Percentiles rank a stretch among this genome's conserved stretches.
Evolutionary conservation across 306 rosid genomes (phyloP).

Genomic region (Quercus glauca): DNA sequence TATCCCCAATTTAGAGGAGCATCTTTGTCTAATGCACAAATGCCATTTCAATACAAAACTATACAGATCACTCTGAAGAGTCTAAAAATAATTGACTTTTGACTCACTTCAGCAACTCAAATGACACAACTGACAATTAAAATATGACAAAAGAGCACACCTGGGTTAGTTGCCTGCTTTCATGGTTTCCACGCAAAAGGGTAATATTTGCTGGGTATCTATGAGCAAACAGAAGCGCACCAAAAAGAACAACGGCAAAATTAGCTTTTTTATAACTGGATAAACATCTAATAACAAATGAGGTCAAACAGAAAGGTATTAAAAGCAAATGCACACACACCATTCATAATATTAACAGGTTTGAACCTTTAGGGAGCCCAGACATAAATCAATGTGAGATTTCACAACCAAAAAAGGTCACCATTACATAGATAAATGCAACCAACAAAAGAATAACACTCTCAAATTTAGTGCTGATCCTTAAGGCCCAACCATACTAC

Average conservation of each 20-base stretch:
- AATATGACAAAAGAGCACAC: constrained; percentile 34
- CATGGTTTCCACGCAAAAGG: constrained; percentile 96
- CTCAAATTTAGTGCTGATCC: neutral
- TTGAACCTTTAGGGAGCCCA: neutral
- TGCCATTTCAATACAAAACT: neutral
- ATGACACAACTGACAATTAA: neutral
- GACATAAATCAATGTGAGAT: neutral
- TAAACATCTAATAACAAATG: neutral
- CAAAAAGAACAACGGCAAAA: neutral
- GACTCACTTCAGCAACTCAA: neutral
- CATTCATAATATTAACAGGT: neutral
- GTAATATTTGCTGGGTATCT: constrained; percentile 97
- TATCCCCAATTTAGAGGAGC: neutral
- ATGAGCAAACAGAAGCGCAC: constrained; percentile 19
- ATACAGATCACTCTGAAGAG: neutral
- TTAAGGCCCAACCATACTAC: neutral
- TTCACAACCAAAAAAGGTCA: neutral
- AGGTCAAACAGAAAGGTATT: neutral
- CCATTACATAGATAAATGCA: neutral
- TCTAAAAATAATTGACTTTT: neutral
- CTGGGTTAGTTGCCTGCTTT: constrained; percentile 96
- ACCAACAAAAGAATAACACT: neutral
- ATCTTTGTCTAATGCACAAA: neutral
- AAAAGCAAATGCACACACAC: neutral
- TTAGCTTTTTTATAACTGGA: constrained; percentile 1